Conservation (phyloP, 1,284 basidiomycete genomes). For the Takashimella tepidaria region DNA sequence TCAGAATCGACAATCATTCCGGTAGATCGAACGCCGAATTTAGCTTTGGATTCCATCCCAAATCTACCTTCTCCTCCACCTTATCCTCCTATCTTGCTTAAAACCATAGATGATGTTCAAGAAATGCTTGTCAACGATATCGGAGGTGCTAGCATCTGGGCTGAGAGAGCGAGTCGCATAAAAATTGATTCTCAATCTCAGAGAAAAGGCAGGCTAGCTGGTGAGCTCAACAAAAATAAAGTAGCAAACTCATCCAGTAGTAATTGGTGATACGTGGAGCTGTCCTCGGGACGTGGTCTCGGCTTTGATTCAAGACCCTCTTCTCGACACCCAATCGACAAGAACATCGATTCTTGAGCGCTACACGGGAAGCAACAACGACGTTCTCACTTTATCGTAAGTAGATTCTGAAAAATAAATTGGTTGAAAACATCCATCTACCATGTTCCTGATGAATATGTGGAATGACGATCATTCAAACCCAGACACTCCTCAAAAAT, state of each 20-base stretch:
- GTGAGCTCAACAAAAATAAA: conserved; percentile 17
- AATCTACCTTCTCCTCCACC: background rate
- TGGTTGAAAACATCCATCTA: too few relatives aligned
- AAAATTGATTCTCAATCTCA: conserved; percentile 14
- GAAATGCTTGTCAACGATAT: conserved; percentile 32
- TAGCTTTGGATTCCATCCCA: too few relatives aligned
- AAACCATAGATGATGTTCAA: conserved; percentile 8
- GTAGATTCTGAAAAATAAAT: too few relatives aligned
- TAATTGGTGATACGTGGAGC: conserved; percentile 33
- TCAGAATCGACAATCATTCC: too few relatives aligned
- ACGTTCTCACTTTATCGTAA: background rate
- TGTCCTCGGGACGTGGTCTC: conserved; percentile 37
- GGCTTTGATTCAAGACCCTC: conserved; percentile 39
- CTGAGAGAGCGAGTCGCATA: conserved; percentile 17
- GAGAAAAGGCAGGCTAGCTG: conserved; percentile 23
- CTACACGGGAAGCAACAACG: conserved; percentile 14
- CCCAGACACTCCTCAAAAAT: background rate
- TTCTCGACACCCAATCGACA: conserved; percentile 23
- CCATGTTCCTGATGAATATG: too few relatives aligned
- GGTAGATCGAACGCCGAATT: too few relatives aligned
- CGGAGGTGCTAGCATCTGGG: conserved; percentile 37
- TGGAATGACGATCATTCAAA: too few relatives aligned
- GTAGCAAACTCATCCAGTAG: conserved; percentile 13
- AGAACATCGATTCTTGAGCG: conserved; percentile 23
- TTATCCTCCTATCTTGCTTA: background rate